Base-by-base conservation (phyloP, 768 basidiomycete genomes). In the Auriscalpium orientale region DNA sequence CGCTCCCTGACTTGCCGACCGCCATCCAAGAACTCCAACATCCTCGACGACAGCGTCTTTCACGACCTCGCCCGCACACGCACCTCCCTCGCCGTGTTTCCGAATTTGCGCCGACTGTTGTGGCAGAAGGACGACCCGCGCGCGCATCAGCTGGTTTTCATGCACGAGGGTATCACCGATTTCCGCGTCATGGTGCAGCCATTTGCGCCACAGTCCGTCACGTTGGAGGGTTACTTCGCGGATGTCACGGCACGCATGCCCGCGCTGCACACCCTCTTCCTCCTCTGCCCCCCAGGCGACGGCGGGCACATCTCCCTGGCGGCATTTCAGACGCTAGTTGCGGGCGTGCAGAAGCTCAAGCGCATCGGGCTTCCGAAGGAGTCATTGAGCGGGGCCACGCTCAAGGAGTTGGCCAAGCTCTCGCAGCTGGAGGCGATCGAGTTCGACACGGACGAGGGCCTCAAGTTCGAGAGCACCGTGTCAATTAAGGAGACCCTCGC, bases 141-240 rank as follows among this genome's bases (percentile, higher is more conserved):
- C 8, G 20, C 28, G 12, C 35, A 13, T 2, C 53, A 46, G 46
- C 44, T 6, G n/a, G 51, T 60, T 45, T 62, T 62, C 38, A 62
- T 62, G 61, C 61, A 62, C 47, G 61, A 62, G 52, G 52, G 54
- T 54, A 38, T 62, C 4, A 49, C 49, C 16, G 58, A 62, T 44
- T 57, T 57, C 53, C 20, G 45, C 20, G 56, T 60, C 21, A 21
- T 38, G 5, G 15, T 51, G n/a, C 37, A 28, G 9, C 37, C 50
- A 7, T 18, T 43, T 16, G 28, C 40, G 18, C 36, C 3, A 33
- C n/a, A 40, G 35, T 37, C 53, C 15, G 34, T 28, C 44, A 46
- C 43, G 12, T 11, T 35, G 20, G 38, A 53, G 13, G 40, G 18
- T 18, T 35, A 20, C 21, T 15, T 45, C 43, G 16, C 40, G 2